Base-by-base conservation (phyloP, 1,284 basidiomycete genomes). In the Moesziomyces antarcticus region DNA sequence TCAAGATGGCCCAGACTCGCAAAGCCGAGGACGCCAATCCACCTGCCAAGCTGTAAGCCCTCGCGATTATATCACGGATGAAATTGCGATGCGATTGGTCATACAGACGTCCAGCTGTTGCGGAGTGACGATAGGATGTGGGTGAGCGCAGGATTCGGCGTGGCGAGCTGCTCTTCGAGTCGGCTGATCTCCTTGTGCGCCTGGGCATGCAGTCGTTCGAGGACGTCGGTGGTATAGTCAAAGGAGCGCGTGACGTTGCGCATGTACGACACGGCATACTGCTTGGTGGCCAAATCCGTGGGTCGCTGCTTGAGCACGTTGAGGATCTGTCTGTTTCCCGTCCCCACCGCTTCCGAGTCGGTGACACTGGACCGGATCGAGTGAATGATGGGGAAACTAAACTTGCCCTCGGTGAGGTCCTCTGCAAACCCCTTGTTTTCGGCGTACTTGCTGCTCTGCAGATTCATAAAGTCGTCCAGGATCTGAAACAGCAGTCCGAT, bases 401-500 rank as follows among this genome's bases (percentile, higher is more conserved):
- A 97, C 84, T 98, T 97, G 2, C 95, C 95, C 85, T 98, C 95
- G 0, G 93, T 93, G 9, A 98, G 87, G 80, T 97, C 95, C 85
- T 98, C 95, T 7, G 92, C 92, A 81, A 93, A 97, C 6, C 94
- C 94, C 85, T 98, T 98, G 86, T 96, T 94, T 37, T 89, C 87
- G 2, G 91, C 88, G 80, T 98, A 97, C 91, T 95, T 75, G 18
- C 55, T 88, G 49, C 91, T 93, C 79, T 95, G 91, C 35, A 99
- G 86, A 82, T 99, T 99, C 91, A 97, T 93, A 65, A 96, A 93
- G 83, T 99, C 96, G 83, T 99, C 97, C 24, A 95, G 87, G 73
- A 99, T 97, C 84, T 99, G 97, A 84, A 96, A 98, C 80, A 91
- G 92, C 16, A 98, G 89, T 1, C 96, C 94, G 71, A 99, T 92